Evolutionary conservation across 768 basidiomycete genomes (phyloP), one percentile per base, ranked within the genome.

Genomic region (Artomyces pyxidatus): DNA sequence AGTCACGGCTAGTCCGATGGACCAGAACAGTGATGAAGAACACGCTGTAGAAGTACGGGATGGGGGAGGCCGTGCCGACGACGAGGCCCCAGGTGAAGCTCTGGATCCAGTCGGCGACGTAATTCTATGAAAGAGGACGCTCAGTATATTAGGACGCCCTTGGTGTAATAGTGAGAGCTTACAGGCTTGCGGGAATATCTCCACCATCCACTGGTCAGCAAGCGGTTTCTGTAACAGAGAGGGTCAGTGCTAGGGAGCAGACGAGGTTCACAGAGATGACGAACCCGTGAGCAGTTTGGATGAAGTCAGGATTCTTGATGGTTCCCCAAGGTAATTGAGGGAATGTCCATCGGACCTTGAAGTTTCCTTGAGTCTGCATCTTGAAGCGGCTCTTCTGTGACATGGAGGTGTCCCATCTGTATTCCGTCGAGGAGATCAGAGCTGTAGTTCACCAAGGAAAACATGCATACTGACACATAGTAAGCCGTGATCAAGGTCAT

Each of bases 381-480:
- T 96, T 95, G 78, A 98, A 98, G 54, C 83, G 83, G 56, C 89
- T 93, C 71, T 99, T 98, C 63, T 98, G 95, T 3, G 91, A 81
- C 90, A 93, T 95, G 2, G 92, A 75, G 16, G 88, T 85, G 58
- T 99, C 96, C 77, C 88, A 98, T 59, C 89, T 92, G 55, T 9
- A 47, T 9, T 27, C 45, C 26, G 3, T 12, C 39, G 2, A 41
- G 48, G 11, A 43, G 41, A 19, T 42, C 16, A 45, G n/a, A n/a
- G n/a, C n/a, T n/a, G n/a, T 44, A 22, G 16, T 30, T 32, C 55
- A 55, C 37, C 17, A 21, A 4, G 22, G 45, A 39, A 14, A 23
- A n/a, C n/a, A n/a, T n/a, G n/a, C n/a, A 9, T 25, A 72, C 83
- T 54, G 48, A 90, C 90, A 95, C 72, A 62, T 78, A 93, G 70